Evolutionary conservation across 352 stramenopile genomes (phyloP).

Genomic region (Thalassiosira mediterranea): DNA sequence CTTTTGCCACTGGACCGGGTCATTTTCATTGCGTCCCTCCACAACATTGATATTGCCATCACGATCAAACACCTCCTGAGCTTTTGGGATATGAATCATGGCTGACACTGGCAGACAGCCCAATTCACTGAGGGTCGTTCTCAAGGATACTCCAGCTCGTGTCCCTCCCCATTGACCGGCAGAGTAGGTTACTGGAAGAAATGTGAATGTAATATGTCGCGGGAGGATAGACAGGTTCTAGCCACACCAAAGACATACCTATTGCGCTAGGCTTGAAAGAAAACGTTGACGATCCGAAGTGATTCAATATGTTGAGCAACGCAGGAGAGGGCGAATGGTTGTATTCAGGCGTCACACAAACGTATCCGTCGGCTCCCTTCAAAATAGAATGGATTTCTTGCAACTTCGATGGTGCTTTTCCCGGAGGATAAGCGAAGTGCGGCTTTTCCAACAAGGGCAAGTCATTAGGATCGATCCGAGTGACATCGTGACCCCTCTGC

Average conservation of each 20-base stretch:
- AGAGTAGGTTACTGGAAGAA: slow-evolving; percentile 68
- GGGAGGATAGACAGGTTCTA: too few relatives aligned
- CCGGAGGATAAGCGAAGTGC: slow-evolving; percentile 67
- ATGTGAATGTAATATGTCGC: too few relatives aligned
- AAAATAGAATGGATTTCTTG: slow-evolving; percentile 55
- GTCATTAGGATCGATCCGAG: slow-evolving; percentile 55
- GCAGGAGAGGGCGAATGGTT: slow-evolving; percentile 82
- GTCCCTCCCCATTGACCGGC: slow-evolving; percentile 81
- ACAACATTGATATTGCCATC: slow-evolving; percentile 49
- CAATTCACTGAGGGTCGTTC: slow-evolving; percentile 78
- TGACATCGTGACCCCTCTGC: slow-evolving; percentile 51
- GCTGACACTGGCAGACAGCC: slow-evolving; percentile 79
- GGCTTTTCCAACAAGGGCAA: slow-evolving; percentile 69
- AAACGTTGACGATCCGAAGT: slow-evolving; percentile 82
- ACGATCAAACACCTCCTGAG: slow-evolving; percentile 67
- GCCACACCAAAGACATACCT: slow-evolving; percentile 20
- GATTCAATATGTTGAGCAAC: slow-evolving; percentile 80
- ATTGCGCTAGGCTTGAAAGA: slow-evolving; percentile 81
- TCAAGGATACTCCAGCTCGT: slow-evolving; percentile 67
- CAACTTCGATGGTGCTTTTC: slow-evolving; percentile 54
- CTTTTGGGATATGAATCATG: slow-evolving; percentile 79
- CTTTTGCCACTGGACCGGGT: slow-evolving; percentile 49
- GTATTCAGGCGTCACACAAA: slow-evolving; percentile 84
- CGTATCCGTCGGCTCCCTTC: slow-evolving; percentile 73
- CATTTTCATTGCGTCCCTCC: slow-evolving; percentile 13